Base-by-base conservation (phyloP, 2,329 filamentous ascomycete species). In the Apiospora marii region DNA sequence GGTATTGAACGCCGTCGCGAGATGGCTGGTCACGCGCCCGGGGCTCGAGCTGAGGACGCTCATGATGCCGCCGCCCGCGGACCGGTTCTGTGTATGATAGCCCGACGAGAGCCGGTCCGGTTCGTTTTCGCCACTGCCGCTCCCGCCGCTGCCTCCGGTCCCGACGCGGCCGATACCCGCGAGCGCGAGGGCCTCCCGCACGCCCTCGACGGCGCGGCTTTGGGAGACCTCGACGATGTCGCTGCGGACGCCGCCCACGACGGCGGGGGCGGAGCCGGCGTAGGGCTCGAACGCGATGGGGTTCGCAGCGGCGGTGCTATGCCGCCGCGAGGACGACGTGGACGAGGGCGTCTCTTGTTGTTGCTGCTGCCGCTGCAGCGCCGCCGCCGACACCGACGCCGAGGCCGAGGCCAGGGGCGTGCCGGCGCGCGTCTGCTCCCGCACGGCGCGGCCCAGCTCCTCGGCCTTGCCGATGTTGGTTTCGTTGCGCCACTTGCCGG, bases 151-250 rank as follows among this genome's bases (percentile, higher is more conserved):
- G 4, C 73, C 68, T 34, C 58, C 72, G 5, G 72, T 71, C 2
- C 64, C 70, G 14, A 49, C 67, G 7, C 67, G 73, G 34, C 81
- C 80, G 34, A 77, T 74, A 2, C 75, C 74, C 37, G 77, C 75
- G 67, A 79, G 82, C 67, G 83, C 83, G 19, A 90, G 80, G 2
- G 86, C 82, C 75, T 90, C 90, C 1, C 90, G 82, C 6, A 89
- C 90, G 73, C 86, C 87, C 73, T 90, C 89, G 1, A 92, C 90
- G 1, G 90, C 90, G 68, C 85, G 84, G 78, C 89, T 91, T 80
- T 89, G 89, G 67, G 85, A 84, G 6, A 90, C 86, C 67, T 91
- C 89, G 74, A 88, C 82, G 0, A 78, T 81, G 75, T 91, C 89
- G 51, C 86, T 86, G 67, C 83, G 81, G 8, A 88, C 82, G 13